Evolutionary conservation across 1,284 basidiomycete genomes (phyloP).

Genomic region (Cronartium quercuum): DNA sequence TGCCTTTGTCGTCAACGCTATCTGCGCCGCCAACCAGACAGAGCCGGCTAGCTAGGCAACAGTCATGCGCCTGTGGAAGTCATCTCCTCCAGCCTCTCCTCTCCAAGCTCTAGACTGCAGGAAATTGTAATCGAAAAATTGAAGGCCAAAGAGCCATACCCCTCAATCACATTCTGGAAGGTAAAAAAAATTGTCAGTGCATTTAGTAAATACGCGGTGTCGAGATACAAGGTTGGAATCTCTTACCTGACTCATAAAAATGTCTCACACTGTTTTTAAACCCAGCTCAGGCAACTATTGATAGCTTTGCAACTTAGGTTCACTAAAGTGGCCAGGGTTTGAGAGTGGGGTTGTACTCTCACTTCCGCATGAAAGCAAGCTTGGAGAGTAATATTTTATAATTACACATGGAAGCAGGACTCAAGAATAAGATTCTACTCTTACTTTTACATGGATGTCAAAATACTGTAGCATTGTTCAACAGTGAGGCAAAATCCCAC

Average conservation of each 20-base stretch:
- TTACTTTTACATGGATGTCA: no score
- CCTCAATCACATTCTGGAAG: conserved; percentile 48
- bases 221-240: conserved; percentile 74
- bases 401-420: no score
- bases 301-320: conserved; percentile 73
- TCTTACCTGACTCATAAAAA: conserved; percentile 71
- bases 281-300: conserved; percentile 68
- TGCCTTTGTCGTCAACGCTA: no score
- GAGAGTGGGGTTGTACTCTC: conserved; percentile 3
- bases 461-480: no score
- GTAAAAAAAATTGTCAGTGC: conserved; percentile 49
- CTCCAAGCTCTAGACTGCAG: no score
- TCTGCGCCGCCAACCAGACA: no score
- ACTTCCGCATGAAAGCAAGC: conserved; percentile 22
- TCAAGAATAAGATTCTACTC: no score
- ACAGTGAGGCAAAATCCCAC: no score
- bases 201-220: conserved; percentile 43
- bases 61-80: no score
- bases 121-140: conserved; percentile 70
- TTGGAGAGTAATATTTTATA: no score
- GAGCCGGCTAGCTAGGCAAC: no score
- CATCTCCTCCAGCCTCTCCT: no score
- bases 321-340: conserved; percentile 55
- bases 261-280: conserved; percentile 80
- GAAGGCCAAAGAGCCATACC: conserved; percentile 67